Conservation (phyloP, 441 rosid genomes). For the Mallotus japonicus region DNA sequence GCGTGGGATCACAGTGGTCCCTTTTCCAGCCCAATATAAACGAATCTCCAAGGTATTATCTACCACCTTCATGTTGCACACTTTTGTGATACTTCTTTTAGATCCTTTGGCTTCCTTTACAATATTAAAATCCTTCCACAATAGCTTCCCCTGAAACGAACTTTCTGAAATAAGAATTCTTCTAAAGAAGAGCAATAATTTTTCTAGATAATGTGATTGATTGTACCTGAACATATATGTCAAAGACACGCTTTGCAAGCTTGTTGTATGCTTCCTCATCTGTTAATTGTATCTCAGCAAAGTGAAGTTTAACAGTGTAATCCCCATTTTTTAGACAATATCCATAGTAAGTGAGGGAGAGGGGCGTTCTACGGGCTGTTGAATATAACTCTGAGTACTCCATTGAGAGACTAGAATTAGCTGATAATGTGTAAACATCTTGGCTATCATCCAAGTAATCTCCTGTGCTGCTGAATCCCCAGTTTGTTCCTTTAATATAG, state of each 20-base stretch:
- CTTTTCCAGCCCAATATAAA: slow-evolving; percentile 52
- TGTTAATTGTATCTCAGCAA: slow-evolving; percentile 48
- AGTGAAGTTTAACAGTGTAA: slow-evolving; percentile 49
- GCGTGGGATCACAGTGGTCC: slow-evolving; percentile 42
- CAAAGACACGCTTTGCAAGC: slow-evolving; percentile 46
- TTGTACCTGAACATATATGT: slow-evolving; percentile 55
- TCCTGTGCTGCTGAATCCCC: slow-evolving; percentile 63
- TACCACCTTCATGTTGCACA: slow-evolving; percentile 1
- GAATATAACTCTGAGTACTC: neutral
- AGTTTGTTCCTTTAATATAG: slow-evolving; percentile 17
- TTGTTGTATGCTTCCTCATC: slow-evolving; percentile 31
- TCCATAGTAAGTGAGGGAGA: slow-evolving; percentile 46
- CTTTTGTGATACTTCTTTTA: neutral
- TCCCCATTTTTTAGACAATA: slow-evolving; percentile 42
- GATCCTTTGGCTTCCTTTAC: neutral
- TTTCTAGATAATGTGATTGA: neutral
- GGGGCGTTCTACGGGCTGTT: slow-evolving; percentile 41
- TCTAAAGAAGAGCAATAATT: neutral
- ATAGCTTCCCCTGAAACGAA: neutral
- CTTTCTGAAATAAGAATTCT: neutral
- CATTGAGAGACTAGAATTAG: neutral
- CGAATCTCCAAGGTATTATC: slow-evolving; percentile 42
- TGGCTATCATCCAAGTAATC: slow-evolving; percentile 40
- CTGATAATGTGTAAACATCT: slow-evolving; percentile 6
- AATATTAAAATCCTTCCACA: neutral